Evolutionary conservation across 1,284 basidiomycete genomes (phyloP), one percentile per base, ranked within the genome.

Genomic region (Sporisorium scitamineum): DNA sequence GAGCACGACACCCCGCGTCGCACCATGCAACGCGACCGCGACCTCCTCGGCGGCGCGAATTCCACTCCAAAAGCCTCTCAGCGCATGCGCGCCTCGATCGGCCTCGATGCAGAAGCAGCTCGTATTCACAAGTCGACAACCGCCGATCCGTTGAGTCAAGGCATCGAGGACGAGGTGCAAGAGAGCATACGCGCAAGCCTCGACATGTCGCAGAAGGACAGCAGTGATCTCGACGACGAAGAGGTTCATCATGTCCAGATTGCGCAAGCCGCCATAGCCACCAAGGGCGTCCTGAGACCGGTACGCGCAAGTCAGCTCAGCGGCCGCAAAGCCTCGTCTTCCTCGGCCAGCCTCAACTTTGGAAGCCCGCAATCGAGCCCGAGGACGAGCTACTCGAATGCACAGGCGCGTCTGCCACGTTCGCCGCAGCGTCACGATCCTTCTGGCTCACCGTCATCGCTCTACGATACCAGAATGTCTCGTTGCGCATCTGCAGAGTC

Each of bases 171-270:
- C 5, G 62, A 70, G 39, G 20, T 32, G 58, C 60, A 70, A 41
- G 58, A 64, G 24, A 62, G 57, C 22, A 61, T 73, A 13, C 54
- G 61, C 14, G 54, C 61, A n/a, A 68, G 65, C 31, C 55, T 61
- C 24, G 72, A 67, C 29, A 27, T 32, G 29, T 53, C 31, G 16
- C 26, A 56, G 6, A 53, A 47, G 13, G 34, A 24, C 18, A 41
- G 45, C 22, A 34, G 32, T 16, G 53, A 64, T 22, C 32, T 50
- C 14, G 60, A 76, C 18, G 68, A 70, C 20, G 71, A 65, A 31
- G 73, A 72, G 18, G 69, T 68, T 20, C 61, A 65, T 14, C 57
- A 62, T 27, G 68, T 69, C 4, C 61, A 66, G 53, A 76, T 76
- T 18, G 65, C 69, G 5, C 69, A 69, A 29, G 74, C 69, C 20